Conservation (phyloP, 2,329 filamentous ascomycete species). For the Fusarium luffae region DNA sequence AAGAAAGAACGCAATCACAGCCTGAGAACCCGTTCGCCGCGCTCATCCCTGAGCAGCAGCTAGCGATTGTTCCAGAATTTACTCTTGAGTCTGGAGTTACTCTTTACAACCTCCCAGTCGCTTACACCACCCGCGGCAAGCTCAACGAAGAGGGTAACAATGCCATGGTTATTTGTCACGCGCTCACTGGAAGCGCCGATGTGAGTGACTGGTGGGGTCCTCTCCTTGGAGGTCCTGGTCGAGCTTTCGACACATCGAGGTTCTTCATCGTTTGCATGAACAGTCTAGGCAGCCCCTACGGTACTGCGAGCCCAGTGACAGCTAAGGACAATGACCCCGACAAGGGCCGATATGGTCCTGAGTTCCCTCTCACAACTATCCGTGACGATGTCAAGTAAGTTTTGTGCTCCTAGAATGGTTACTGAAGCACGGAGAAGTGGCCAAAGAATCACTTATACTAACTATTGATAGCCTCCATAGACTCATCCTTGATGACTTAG, state of each 20-base stretch:
- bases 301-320: slow-evolving; percentile 88
- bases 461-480: slow-evolving; percentile 73
- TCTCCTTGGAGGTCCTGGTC: slow-evolving; percentile 78
- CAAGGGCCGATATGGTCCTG: slow-evolving; percentile 87
- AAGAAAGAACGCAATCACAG: slow-evolving; percentile 75
- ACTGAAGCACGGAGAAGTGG: background rate
- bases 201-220: slow-evolving; percentile 92
- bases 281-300: slow-evolving; percentile 85
- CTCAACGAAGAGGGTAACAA: slow-evolving; percentile 70
- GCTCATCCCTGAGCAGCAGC: slow-evolving; percentile 88
- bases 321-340: slow-evolving; percentile 81
- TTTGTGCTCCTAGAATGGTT: too few species aligned
- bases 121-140: slow-evolving; percentile 73
- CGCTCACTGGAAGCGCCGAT: slow-evolving; percentile 85
- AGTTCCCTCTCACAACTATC: slow-evolving; percentile 95
- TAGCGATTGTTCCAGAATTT: slow-evolving; percentile 88
- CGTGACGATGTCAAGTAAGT: slow-evolving; percentile 90
- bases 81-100: slow-evolving; percentile 92
- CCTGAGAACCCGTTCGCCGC: slow-evolving; percentile 91
- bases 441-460: slow-evolving; percentile 18
- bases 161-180: slow-evolving; percentile 83
- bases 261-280: slow-evolving; percentile 92
- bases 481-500: slow-evolving; percentile 81
- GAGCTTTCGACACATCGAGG: slow-evolving; percentile 82
- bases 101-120: slow-evolving; percentile 78